Conservation (phyloP, 345 rosid species). For the Gossypium anomalum region DNA sequence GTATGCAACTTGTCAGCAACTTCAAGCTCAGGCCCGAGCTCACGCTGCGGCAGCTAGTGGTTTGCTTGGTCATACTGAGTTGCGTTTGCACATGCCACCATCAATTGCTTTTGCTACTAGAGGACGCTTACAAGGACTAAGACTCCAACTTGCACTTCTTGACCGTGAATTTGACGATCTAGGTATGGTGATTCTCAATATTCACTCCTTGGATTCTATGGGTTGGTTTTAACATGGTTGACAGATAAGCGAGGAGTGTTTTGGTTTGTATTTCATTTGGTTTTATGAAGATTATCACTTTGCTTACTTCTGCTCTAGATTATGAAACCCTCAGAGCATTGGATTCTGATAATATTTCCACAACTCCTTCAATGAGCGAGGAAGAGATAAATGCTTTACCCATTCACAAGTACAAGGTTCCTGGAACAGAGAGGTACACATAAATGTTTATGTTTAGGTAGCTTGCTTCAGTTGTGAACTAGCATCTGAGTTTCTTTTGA, state of each 20-base stretch:
- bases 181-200: conserved; percentile 32
- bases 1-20: conserved; percentile 71
- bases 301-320: conserved; percentile 33
- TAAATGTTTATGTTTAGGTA: neutral
- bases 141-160: conserved; percentile 74
- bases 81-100: conserved; percentile 66
- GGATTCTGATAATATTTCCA: conserved; percentile 47
- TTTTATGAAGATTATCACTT: conserved; percentile 1
- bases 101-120: conserved; percentile 67
- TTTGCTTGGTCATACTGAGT: conserved; percentile 58
- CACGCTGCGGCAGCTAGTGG: conserved; percentile 67
- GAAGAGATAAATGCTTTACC: conserved; percentile 76
- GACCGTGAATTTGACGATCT: conserved; percentile 72
- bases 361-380: conserved; percentile 59
- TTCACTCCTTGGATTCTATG: neutral
- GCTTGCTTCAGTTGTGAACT: neutral
- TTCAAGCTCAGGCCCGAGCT: conserved; percentile 68
- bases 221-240: neutral
- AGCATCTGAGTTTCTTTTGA: neutral
- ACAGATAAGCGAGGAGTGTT: neutral
- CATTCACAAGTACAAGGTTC: conserved; percentile 53
- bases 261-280: neutral
- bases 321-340: conserved; percentile 67
- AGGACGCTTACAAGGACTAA: conserved; percentile 60
- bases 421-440: conserved; percentile 42